These are phyloP conservation scores for Kwoniella newhampshirensis DNA, from an alignment of 768 basidiomycete species.

Conservation along the genomic window DNA sequence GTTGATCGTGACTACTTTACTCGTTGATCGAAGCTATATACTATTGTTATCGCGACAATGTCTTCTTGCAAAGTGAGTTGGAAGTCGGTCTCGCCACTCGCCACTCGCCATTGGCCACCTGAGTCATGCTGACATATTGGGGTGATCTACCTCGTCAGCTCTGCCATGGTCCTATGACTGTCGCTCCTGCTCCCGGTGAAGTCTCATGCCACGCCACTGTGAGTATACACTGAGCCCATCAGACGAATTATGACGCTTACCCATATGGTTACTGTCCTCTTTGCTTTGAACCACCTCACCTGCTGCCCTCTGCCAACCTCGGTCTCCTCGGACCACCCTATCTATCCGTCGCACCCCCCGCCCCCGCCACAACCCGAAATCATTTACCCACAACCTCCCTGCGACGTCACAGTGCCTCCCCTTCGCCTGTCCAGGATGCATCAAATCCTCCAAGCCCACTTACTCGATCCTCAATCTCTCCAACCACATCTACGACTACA, in stretches of 20 bases:
- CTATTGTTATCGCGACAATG: background rate
- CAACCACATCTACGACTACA: constrained; percentile 30
- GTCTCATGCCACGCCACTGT: constrained; percentile 25
- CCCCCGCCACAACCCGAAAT: background rate
- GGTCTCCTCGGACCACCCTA: background rate
- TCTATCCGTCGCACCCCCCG: background rate
- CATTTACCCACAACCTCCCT: background rate
- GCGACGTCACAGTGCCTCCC: constrained; percentile 20
- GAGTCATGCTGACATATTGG: background rate
- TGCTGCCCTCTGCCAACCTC: background rate
- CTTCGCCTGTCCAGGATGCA: constrained; percentile 26
- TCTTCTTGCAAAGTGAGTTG: constrained; percentile 21
- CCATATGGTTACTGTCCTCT: background rate
- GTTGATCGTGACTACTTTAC: background rate
- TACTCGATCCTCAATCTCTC: constrained; percentile 18
- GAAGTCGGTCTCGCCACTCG: background rate
- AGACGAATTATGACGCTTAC: too few species aligned
- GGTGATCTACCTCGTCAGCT: constrained; percentile 10
- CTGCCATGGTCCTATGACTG: constrained; percentile 25
- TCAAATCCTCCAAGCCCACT: constrained; percentile 14
- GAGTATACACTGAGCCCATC: constrained; percentile 11
- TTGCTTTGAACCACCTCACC: too few species aligned
- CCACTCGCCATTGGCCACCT: background rate
- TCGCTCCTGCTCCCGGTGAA: constrained; percentile 9
- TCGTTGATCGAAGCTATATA: background rate